Conservation (phyloP, 75 land plant species). For the Pinus taeda region DNA sequence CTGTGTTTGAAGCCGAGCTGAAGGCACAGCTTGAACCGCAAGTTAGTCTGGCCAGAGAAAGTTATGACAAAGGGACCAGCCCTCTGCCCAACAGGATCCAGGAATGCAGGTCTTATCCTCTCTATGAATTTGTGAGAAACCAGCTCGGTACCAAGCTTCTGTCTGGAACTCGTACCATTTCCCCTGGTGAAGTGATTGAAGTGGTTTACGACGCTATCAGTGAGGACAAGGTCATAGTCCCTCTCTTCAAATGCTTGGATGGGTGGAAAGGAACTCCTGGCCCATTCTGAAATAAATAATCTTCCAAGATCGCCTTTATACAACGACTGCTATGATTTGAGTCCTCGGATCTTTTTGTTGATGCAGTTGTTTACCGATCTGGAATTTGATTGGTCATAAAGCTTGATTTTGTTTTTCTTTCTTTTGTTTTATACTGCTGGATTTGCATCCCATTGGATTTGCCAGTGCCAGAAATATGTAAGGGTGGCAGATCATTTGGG, state of each 20-base stretch:
- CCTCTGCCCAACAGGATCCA: constrained; percentile 37
- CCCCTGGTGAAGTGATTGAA: constrained; percentile 55
- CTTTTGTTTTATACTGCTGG: too few relatives aligned
- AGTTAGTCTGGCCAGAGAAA: constrained; percentile 15
- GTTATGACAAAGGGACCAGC: constrained; percentile 22
- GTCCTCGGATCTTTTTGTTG: too few relatives aligned
- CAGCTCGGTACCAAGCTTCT: constrained; percentile 38
- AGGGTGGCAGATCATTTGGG: too few relatives aligned
- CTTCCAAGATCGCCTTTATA: too few relatives aligned
- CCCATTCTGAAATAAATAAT: constrained; percentile 13
- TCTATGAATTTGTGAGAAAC: constrained; percentile 42
- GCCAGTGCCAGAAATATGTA: too few relatives aligned
- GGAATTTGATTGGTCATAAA: too few relatives aligned
- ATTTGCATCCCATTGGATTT: too few relatives aligned
- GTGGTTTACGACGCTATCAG: constrained; percentile 38
- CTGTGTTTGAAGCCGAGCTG: constrained; percentile 42
- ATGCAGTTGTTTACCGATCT: too few relatives aligned
- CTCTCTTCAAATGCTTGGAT: constrained; percentile 44
- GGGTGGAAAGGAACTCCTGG: constrained; percentile 52
- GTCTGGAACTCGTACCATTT: constrained; percentile 28
- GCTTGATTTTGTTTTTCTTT: too few relatives aligned
- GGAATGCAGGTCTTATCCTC: constrained; percentile 43
- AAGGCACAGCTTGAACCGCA: constrained; percentile 19
- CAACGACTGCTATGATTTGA: too few relatives aligned
- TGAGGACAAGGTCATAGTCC: constrained; percentile 31